Percentiles rank a stretch among this genome's conserved stretches.
These are phyloP conservation scores for Schwanniomyces etchellsii DNA, from an alignment of 1,139 yeast species.

Conservation along the genomic window DNA sequence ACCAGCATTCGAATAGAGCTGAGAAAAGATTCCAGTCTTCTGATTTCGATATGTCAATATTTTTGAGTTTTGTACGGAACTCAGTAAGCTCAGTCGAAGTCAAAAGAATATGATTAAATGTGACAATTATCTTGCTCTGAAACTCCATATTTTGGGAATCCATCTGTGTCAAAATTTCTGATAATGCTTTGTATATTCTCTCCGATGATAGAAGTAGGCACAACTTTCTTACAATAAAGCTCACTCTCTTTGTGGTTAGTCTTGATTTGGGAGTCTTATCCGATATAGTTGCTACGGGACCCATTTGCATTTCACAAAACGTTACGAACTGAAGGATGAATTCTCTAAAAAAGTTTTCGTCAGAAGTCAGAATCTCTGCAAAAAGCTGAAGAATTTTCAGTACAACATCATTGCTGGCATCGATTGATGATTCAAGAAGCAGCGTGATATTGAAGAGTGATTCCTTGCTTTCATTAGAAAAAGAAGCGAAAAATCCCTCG, in stretches of 20 bases:
- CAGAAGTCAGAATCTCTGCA: conserved; percentile 76
- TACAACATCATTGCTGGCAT: conserved; percentile 81
- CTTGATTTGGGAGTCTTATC: conserved; percentile 3
- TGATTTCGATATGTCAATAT: conserved; percentile 35
- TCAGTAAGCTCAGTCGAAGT: conserved; percentile 77
- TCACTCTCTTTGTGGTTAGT: conserved; percentile 64
- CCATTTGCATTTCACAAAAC: conserved; percentile 50
- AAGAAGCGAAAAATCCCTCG: conserved; percentile 47
- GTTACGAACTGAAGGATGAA: conserved; percentile 70
- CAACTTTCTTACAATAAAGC: conserved; percentile 76
- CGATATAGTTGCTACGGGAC: conserved; percentile 11
- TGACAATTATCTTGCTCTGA: conserved; percentile 77
- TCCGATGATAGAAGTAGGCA: conserved; percentile 81
- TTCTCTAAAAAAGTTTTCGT: conserved; percentile 70
- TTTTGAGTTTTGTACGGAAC: conserved; percentile 62
- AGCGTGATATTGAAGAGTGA: conserved; percentile 60
- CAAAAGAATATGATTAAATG: conserved; percentile 79
- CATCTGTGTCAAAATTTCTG: conserved; percentile 60
- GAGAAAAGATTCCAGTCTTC: conserved; percentile 75
- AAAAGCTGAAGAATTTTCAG: conserved; percentile 70
- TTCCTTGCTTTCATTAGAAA: conserved; percentile 31
- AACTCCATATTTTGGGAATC: conserved; percentile 63
- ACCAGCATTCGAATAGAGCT: conserved; percentile 83
- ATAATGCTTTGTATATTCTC: conserved; percentile 73
- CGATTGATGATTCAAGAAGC: conserved; percentile 73